Percentiles rank a stretch among this genome's conserved stretches.
Evolutionary conservation across 176 grass and related monocot genomes (phyloP).

Genomic region (Oryza meyeriana): DNA sequence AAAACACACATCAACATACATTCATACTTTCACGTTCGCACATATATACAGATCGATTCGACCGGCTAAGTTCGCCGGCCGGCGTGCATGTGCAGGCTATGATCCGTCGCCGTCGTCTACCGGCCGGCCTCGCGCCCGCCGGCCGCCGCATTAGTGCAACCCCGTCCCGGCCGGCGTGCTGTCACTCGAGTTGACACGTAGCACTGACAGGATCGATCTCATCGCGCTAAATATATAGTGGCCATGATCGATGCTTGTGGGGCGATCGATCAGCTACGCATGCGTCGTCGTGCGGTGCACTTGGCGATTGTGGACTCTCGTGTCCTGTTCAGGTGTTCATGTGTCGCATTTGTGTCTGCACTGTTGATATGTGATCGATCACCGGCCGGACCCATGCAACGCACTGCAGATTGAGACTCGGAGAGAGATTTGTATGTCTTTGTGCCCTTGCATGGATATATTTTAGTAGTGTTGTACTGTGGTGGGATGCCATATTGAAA

Average conservation of each 20-base stretch:
- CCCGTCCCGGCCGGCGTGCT: neutral
- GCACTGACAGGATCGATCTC: neutral
- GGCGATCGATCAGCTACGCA: constrained; percentile 25
- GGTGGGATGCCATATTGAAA: neutral
- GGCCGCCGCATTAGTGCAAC: neutral
- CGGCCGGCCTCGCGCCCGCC: neutral
- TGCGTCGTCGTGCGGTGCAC: neutral
- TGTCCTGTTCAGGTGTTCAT: neutral
- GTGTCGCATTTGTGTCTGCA: neutral
- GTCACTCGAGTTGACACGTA: constrained; percentile 8
- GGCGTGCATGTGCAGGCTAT: neutral
- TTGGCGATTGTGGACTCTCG: neutral
- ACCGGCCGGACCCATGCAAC: neutral
- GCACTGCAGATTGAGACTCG: neutral
- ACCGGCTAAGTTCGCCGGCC: neutral
- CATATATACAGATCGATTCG: too few relatives aligned
- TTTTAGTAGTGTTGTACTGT: neutral
- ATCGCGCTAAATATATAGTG: neutral
- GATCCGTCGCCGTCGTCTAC: neutral
- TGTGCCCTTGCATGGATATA: neutral
- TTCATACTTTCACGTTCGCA: neutral
- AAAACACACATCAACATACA: neutral
- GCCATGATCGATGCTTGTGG: neutral
- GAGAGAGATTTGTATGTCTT: too few relatives aligned
- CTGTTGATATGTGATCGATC: neutral